Evolutionary conservation across 192 early-diverging fungal species (phyloP).

Genomic region (Piromyces finnis): DNA sequence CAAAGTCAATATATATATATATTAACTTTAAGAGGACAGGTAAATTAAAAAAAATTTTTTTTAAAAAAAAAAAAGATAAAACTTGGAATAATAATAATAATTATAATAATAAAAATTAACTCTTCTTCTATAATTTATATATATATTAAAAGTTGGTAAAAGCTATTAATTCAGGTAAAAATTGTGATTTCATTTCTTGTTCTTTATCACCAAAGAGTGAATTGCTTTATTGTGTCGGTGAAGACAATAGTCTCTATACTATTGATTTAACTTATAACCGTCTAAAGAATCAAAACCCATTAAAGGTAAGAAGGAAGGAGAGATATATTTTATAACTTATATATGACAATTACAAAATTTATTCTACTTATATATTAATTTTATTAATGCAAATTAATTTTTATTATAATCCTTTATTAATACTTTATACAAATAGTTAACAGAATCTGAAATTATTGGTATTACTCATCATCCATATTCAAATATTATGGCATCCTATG

Average conservation of each 20-base stretch:
- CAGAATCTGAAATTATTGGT: slow-evolving; percentile 55
- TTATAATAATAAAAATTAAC: background rate
- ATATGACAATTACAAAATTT: too few species aligned
- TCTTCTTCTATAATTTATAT: slow-evolving; percentile 10
- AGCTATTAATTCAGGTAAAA: slow-evolving; percentile 10
- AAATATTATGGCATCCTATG: slow-evolving; percentile 53
- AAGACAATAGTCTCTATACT: slow-evolving; percentile 40
- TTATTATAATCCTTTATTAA: too few species aligned
- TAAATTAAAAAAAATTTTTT: slow-evolving; percentile 7
- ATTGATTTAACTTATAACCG: slow-evolving; percentile 15
- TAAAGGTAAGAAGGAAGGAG: too few species aligned
- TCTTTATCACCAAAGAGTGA: slow-evolving; percentile 60
- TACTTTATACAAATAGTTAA: too few species aligned
- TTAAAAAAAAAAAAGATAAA: slow-evolving; percentile 5
- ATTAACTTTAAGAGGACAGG: slow-evolving; percentile 40
- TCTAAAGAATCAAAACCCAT: background rate
- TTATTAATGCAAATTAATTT: too few species aligned
- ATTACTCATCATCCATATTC: slow-evolving; percentile 65
- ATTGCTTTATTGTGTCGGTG: slow-evolving; percentile 58
- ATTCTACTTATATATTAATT: too few species aligned
- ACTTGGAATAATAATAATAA: background rate
- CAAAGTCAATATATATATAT: slow-evolving; percentile 57
- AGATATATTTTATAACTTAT: too few species aligned
- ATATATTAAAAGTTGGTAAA: slow-evolving; percentile 7
- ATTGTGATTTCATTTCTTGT: slow-evolving; percentile 28